phyloP scores from a whole-genome alignment of 768 basidiomycete species.

The Boletellus ananiceps region DNA sequence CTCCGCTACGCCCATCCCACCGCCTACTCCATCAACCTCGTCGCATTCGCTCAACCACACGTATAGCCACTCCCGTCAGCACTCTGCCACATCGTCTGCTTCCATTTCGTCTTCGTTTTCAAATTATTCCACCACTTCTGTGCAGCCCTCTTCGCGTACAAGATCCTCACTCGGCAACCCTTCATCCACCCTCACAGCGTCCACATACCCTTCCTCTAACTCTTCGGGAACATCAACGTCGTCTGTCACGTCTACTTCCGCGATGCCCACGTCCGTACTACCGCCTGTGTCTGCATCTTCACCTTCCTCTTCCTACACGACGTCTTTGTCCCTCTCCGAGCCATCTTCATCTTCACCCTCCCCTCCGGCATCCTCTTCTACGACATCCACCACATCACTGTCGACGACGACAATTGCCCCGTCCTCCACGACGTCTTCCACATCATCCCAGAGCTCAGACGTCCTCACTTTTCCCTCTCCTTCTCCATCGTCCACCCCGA shows the following conservation, averaged over 20 bases:
- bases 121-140: background rate
- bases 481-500: background rate
- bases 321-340: background rate
- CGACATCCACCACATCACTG: background rate
- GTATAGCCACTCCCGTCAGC: background rate
- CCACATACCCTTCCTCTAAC: background rate
- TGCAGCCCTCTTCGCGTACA: background rate
- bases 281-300: background rate
- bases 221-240: background rate
- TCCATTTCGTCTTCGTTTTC: background rate
- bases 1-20: background rate
- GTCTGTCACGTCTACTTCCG: background rate
- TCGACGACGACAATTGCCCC: background rate
- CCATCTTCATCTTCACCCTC: background rate
- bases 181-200: background rate
- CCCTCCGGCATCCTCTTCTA: background rate
- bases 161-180: background rate
- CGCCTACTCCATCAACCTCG: background rate
- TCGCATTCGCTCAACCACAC: background rate
- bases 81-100: background rate
- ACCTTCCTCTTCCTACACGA: background rate
- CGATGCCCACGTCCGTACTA: background rate
- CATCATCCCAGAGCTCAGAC: conserved; percentile 1
- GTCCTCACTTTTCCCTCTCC: background rate
- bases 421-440: background rate